Evolutionary conservation across 495 filamentous ascomycete genomes (phyloP).

Genomic region (Lasiosphaeria miniovina): DNA sequence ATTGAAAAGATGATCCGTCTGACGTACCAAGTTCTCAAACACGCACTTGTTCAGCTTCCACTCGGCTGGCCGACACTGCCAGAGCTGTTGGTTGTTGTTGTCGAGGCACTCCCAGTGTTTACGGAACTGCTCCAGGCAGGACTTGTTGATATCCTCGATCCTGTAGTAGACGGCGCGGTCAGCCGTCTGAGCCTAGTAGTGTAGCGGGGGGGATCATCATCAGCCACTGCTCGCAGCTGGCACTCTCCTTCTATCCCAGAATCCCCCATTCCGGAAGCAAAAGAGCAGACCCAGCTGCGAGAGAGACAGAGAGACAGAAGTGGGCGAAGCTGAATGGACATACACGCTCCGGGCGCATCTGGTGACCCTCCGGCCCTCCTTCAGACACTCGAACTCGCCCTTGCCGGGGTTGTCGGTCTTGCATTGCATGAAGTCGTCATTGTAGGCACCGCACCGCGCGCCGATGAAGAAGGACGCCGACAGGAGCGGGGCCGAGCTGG

Average conservation of each 20-base stretch:
- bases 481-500: constrained; percentile 84
- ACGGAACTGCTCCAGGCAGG: constrained; percentile 87
- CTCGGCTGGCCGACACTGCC: constrained; percentile 80
- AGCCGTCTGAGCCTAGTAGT: neutral
- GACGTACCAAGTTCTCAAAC: constrained; percentile 86
- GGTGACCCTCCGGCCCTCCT: constrained; percentile 93
- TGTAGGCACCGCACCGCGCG: constrained; percentile 87
- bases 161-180: constrained; percentile 40
- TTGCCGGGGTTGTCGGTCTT: constrained; percentile 83
- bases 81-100: constrained; percentile 94
- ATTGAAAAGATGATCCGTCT: neutral
- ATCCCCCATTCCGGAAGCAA: too few species aligned
- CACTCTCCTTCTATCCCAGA: too few species aligned
- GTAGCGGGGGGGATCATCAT: too few species aligned
- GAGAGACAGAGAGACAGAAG: neutral
- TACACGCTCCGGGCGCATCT: constrained; percentile 95
- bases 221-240: too few species aligned
- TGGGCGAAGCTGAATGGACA: constrained; percentile 35
- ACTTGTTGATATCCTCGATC: constrained; percentile 91
- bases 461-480: constrained; percentile 98
- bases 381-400: constrained; percentile 92
- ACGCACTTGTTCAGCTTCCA: constrained; percentile 87
- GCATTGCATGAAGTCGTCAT: constrained; percentile 99
- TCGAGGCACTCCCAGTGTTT: constrained; percentile 94
- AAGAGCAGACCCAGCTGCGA: too few species aligned